Base-by-base conservation (phyloP, 306 rosid species). In the Prosopis cineraria region DNA sequence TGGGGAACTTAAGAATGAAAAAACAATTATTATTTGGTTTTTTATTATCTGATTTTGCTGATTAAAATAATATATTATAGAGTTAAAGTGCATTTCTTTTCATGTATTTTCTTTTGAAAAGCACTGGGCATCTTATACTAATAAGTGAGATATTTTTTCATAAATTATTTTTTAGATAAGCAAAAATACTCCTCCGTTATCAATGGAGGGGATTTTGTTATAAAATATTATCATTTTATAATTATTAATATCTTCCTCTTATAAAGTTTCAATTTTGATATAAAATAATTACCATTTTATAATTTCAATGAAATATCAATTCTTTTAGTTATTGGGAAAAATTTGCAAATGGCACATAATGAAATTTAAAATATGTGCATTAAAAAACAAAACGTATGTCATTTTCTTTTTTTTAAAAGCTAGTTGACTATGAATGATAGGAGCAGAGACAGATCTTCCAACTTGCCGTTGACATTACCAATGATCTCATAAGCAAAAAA, bases 381-480 rank as follows among this genome's bases (percentile, higher is more conserved):
- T 60, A 30, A 7, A 14, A 30, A 30, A 16, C 1, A 1, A 16
- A 2, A 7, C 31, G 30, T 24, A 4, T 56, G 0, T 30, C 14
- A 5, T 59, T 56, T 56, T 25, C 37, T 59, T 0, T 31, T 13
- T 17, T 19, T 3, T 0, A 4, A 19, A 34, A 2, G 34, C 22
- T 68, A 0, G 73, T 27, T 43, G 73, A 1, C 58, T 68, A 45
- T 69, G 67, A 67, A 67, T 52, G n/a, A 58, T 19, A 53, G 80
- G 56, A 16, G 22, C 69, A 5, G 45, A 44, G 29, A n/a, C n/a
- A 29, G 30, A 11, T 77, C 44, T 30, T 25, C 27, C 33, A 27
- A 55, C 27, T 39, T 40, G 45, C 34, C 59, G 58, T 60, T 55
- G 68, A 52, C 62, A 37, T 34, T 50, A 67, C 58, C 31, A 55